Conservation (phyloP, 805 yeast species). For the baker's yeast (Saccharomyces cerevisiae) region DNA sequence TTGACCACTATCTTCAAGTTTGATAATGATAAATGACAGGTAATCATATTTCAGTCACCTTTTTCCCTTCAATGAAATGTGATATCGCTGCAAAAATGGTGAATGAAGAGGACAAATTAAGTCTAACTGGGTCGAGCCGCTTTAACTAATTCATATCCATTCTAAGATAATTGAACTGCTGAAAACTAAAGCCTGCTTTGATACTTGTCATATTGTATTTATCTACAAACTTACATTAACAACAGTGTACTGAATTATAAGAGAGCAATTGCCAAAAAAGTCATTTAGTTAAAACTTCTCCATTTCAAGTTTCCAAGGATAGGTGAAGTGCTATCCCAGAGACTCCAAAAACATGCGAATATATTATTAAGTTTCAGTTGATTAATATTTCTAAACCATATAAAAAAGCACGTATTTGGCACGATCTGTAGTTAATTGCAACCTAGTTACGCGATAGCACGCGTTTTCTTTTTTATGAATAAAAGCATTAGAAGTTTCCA, state of each 20-base stretch:
- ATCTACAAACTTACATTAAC: not conserved
- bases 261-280: not conserved
- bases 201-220: not conserved
- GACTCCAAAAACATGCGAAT: not conserved
- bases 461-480: not conserved
- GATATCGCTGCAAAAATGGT: not conserved
- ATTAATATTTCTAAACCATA: no score
- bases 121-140: not conserved
- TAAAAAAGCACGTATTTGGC: no score
- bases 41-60: not conserved
- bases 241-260: not conserved
- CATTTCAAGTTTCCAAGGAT: not conserved
- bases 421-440: not conserved
- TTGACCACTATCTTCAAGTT: not conserved
- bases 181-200: not conserved
- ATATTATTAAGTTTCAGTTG: not conserved
- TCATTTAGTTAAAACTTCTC: not conserved
- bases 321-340: not conserved
- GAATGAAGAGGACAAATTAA: not conserved
- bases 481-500: not conserved
- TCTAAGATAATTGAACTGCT: not conserved
- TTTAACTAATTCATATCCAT: not conserved
- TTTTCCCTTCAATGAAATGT: no score
- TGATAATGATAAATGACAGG: not conserved
- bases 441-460: not conserved